Percentiles rank a stretch among this genome's conserved stretches.
These are phyloP conservation scores for Cutaneotrichosporon spelunceum DNA, from an alignment of 1,284 basidiomycete genomes.

Conservation along the genomic window DNA sequence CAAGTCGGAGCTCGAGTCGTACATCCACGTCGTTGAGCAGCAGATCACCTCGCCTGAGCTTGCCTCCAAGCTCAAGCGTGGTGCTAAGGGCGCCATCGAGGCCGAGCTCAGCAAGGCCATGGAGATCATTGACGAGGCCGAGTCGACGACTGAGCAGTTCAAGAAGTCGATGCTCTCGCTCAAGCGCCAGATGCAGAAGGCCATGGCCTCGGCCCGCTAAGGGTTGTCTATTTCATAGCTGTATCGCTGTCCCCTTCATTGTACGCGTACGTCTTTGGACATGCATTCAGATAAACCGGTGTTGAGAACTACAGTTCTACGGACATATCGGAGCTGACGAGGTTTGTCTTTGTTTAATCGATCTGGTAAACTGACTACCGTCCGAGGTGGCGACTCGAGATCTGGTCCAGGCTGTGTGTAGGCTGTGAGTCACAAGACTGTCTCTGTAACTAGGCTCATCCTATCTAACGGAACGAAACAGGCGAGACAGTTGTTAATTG, in stretches of 20 bases:
- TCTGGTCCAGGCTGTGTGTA: no score
- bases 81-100: constrained; percentile 87
- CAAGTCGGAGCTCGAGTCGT: constrained; percentile 60
- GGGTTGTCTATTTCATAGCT: constrained; percentile 1
- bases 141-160: constrained; percentile 84
- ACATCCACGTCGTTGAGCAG: constrained; percentile 90
- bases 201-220: constrained; percentile 14
- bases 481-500: no score
- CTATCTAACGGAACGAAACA: no score
- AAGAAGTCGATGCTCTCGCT: constrained; percentile 88
- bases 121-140: constrained; percentile 94
- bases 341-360: no score
- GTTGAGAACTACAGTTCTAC: background rate
- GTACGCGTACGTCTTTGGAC: constrained; percentile 4
- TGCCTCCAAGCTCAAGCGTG: constrained; percentile 94
- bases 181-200: constrained; percentile 91
- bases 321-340: background rate
- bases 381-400: no score
- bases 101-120: constrained; percentile 91
- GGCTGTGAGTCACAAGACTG: no score
- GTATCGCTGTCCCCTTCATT: constrained; percentile 4
- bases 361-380: no score
- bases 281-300: constrained; percentile 8
- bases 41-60: constrained; percentile 87
- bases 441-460: no score